Evolutionary conservation across 169 alveolate genomes (phyloP), one percentile per base, ranked within the genome.

Genomic region (Eimeria brunetti): DNA sequence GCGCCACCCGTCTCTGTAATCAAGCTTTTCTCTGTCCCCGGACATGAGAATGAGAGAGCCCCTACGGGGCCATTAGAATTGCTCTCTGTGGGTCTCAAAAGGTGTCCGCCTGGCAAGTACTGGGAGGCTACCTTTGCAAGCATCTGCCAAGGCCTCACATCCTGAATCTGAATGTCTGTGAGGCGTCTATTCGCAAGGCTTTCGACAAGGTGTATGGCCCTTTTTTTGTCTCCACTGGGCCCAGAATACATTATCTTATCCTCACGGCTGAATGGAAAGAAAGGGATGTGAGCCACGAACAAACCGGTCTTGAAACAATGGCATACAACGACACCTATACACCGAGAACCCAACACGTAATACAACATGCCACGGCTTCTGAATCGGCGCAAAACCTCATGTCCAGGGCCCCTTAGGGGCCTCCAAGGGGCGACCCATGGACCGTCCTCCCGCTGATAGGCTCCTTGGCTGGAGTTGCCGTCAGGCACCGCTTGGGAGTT

Each of bases 261-360:
- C 56, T 53, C 53, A 36, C 30, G 76, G 30, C 20, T 49, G 12
- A 49, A 27, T 0, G 96, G 98, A 94, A 98, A 97, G 94, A 84
- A 98, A 12, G 99, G 99, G 36, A 98, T 96, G 94, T 98, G 99
- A 27, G 98, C 96, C 78, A 98, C 99, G 86, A 98, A 98, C 89
- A 98, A 99, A 53, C 99, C 98, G 27, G 97, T 89, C 36, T 94
- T 96, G 41, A 98, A 96, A 83, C 97, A 97, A 88, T 98, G 99
- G 62, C 98, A 95, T 9, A 98, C 99, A 85, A 98, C 97, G 20
- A 98, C 98, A 64, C 98, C 98, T 18, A 97, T 96, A 62, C 95
- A 97, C 97, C 94, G 73, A 27, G 97, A 97, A 91, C 97, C 97
- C 67, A 98, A 71, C 94, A 98, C 98, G 95, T 98, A 98, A 33